Percentiles rank a stretch among this genome's conserved stretches.
phyloP scores from a whole-genome alignment of 2,329 filamentous ascomycete genomes.

The Xylaria sp. region DNA sequence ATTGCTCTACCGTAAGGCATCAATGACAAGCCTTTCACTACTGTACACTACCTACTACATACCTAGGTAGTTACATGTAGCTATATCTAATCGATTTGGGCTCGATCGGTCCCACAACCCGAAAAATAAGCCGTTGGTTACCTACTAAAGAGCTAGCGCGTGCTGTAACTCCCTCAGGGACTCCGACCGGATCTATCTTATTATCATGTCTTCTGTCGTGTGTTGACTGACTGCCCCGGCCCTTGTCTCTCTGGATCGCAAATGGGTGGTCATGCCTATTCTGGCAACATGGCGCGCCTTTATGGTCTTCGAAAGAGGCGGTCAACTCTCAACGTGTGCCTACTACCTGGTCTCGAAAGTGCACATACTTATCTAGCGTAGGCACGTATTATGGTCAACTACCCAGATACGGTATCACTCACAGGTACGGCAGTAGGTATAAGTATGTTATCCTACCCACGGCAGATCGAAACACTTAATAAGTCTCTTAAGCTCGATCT shows the following conservation, averaged over 20 bases:
- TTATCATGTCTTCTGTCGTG: no score
- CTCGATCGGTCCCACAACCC: constrained; percentile 41
- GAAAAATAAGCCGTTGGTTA: constrained; percentile 14
- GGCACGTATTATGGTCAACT: no score
- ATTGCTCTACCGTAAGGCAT: not conserved
- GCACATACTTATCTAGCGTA: not conserved
- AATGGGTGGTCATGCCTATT: constrained; percentile 24
- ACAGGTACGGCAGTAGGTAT: no score
- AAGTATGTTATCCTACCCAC: not conserved
- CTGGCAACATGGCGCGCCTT: constrained; percentile 39
- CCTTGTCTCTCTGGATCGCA: constrained; percentile 14
- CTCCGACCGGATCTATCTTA: constrained; percentile 4
- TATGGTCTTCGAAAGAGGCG: constrained; percentile 41
- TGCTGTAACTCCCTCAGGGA: no score
- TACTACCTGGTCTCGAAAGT: constrained; percentile 17
- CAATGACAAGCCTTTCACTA: not conserved
- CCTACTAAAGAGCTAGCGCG: not conserved
- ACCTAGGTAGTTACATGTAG: not conserved
- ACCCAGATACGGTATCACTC: no score
- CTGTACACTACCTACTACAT: constrained; percentile 8
- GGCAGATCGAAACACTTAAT: not conserved
- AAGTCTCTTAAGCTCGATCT: not conserved
- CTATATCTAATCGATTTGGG: constrained; percentile 35
- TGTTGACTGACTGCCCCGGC: constrained; percentile 6
- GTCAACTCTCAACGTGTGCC: constrained; percentile 35